These are phyloP conservation scores for Cynara cardunculus DNA, from an alignment of 129 eudicot species.

Conservation along the genomic window DNA sequence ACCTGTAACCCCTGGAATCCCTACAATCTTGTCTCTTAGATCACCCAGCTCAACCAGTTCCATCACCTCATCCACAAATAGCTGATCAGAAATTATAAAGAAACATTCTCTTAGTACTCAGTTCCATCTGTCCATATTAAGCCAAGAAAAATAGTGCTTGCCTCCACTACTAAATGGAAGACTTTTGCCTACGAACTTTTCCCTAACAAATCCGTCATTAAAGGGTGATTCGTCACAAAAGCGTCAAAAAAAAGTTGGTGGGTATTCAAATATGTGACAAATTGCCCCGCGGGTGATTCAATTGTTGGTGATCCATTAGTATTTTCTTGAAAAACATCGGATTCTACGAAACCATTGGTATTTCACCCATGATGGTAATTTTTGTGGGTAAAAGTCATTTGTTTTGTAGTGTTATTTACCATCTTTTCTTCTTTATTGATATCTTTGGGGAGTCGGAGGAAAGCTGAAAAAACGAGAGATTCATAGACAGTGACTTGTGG, in stretches of 20 bases:
- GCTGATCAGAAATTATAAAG: conserved; percentile 11
- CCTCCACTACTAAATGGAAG: no score
- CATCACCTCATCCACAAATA: conserved; percentile 43
- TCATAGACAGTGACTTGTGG: conserved; percentile 53
- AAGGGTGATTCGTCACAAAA: no score
- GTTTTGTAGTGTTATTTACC: conserved; percentile 16
- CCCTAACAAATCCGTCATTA: no score
- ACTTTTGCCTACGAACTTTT: no score
- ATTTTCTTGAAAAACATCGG: no score
- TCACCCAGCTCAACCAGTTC: conserved; percentile 38
- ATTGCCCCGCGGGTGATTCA: no score
- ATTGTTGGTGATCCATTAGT: no score
- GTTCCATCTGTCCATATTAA: background rate
- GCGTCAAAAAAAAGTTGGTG: no score
- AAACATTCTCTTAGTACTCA: background rate
- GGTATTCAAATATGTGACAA: no score
- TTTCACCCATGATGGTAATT: no score
- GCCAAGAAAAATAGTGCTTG: background rate
- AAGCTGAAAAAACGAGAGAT: conserved; percentile 49
- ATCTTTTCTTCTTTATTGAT: conserved; percentile 27
- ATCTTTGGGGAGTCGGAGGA: conserved; percentile 38
- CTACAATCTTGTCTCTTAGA: conserved; percentile 37
- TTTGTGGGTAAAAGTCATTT: no score
- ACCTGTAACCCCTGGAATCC: conserved; percentile 43
- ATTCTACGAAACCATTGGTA: no score